A percentile compares a stretch with the other conserved stretches of the same genome.
These are phyloP conservation scores for Aspergillus texensis DNA, from an alignment of 2,329 filamentous ascomycete species.

Conservation along the genomic window DNA sequence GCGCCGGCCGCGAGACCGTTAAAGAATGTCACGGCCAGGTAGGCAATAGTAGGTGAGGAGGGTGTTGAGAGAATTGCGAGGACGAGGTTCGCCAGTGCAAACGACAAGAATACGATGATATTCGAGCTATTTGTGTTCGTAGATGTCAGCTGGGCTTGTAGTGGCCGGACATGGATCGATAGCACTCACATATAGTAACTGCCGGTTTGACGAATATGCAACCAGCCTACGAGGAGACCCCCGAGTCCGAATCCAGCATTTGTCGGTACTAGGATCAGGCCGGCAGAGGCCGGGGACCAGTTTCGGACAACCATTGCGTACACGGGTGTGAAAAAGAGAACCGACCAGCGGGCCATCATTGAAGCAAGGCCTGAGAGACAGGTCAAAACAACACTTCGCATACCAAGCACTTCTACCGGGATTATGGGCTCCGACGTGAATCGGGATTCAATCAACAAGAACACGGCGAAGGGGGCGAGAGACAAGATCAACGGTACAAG, in stretches of 20 bases:
- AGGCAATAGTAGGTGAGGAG: constrained; percentile 53
- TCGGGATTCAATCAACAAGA: constrained; percentile 64
- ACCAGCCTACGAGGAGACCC: constrained; percentile 70
- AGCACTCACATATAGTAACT: constrained; percentile 67
- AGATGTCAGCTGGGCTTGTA: not conserved
- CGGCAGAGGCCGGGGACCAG: constrained; percentile 69
- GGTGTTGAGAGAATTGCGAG: constrained; percentile 61
- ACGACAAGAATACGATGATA: constrained; percentile 63
- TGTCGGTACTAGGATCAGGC: constrained; percentile 77
- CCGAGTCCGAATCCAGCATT: constrained; percentile 78
- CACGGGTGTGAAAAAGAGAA: constrained; percentile 79
- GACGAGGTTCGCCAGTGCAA: constrained; percentile 61
- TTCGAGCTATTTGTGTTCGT: constrained; percentile 47
- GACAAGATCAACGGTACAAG: constrained; percentile 64
- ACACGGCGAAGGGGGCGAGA: constrained; percentile 57
- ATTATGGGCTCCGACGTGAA: constrained; percentile 72
- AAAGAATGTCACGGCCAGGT: constrained; percentile 63
- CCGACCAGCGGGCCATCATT: constrained; percentile 79
- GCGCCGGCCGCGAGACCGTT: constrained; percentile 76
- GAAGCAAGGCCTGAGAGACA: constrained; percentile 74
- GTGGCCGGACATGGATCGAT: not conserved
- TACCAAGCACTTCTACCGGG: constrained; percentile 69
- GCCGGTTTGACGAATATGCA: constrained; percentile 73
- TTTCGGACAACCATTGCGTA: constrained; percentile 76
- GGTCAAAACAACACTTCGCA: constrained; percentile 70